Evolutionary conservation across 805 yeast species (phyloP), one percentile per base, ranked within the genome.

Genomic region (Torulaspora gathmanii): DNA sequence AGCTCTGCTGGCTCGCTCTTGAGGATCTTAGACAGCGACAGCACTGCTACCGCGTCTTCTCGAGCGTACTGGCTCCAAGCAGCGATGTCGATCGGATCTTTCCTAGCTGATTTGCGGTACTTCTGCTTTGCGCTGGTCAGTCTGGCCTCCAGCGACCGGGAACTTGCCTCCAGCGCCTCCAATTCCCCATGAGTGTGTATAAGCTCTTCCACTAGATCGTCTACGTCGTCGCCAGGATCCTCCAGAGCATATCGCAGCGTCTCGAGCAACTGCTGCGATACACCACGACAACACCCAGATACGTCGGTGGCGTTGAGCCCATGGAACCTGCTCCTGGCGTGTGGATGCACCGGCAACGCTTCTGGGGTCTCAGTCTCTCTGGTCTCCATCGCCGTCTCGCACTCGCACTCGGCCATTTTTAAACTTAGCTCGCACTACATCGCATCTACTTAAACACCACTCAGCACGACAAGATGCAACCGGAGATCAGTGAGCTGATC

Each of bases 401-500:
- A n/a, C n/a, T n/a, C n/a, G n/a, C 25, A 22, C 25, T 10, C 25
- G 25, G 25, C 8, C 25, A 10, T 22, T 22, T 7, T 22, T 22
- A 22, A 22, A 22, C 10, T 7, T 7, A 22, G 25, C 25, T 22
- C 25, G 25, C 25, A n/a, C 8, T 7, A 5, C 8, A 9, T 27
- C 9, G 27, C 8, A 25, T 17, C 40, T 12, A 27, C 40, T n/a
- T n/a, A 11, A 33, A 23, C 36, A 34, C 34, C 10, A 20, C 27
- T 28, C 17, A 15, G 22, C 42, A 16, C 34, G 33, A 31, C 20
- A 31, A 31, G 36, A 53, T 58, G 56, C 52, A 51, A n/a, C 50
- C 54, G 12, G 46, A 53, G 31, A 54, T 63, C 33, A 56, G 56
- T 26, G 66, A 63, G 37, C 45, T 64, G 39, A 51, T 64, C 19